Conservation (phyloP, 1,284 basidiomycete genomes). For the Wallemia ichthyophaga region DNA sequence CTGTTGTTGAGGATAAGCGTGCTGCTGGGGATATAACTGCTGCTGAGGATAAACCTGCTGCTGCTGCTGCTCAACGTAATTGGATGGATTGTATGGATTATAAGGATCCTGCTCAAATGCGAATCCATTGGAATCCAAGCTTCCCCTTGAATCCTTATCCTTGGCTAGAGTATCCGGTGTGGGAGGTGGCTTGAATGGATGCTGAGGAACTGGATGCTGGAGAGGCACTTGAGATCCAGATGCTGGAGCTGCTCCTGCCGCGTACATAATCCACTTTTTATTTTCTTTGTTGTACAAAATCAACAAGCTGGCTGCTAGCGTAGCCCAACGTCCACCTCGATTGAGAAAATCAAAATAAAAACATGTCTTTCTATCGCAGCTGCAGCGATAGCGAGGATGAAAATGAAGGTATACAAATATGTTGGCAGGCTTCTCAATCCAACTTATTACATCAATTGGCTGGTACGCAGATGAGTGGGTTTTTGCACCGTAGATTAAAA, state of each 20-base stretch:
- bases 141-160: neutral
- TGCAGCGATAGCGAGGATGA: neutral
- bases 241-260: no score
- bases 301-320: no score
- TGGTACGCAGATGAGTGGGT: neutral
- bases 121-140: neutral
- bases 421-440: neutral
- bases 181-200: neutral
- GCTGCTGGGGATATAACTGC: no score
- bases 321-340: no score
- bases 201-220: slow-evolving; percentile 1
- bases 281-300: no score
- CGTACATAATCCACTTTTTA: no score
- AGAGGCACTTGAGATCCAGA: neutral
- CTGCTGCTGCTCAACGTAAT: neutral
- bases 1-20: neutral
- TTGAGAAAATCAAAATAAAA: neutral
- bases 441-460: neutral
- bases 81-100: neutral
- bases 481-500: no score
- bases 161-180: slow-evolving; percentile 2
- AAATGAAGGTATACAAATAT: neutral
- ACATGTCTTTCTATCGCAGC: neutral
- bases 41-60: neutral
- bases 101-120: neutral